phyloP scores from a whole-genome alignment of 2,329 filamentous ascomycete species.

The Alternaria infectoria region DNA sequence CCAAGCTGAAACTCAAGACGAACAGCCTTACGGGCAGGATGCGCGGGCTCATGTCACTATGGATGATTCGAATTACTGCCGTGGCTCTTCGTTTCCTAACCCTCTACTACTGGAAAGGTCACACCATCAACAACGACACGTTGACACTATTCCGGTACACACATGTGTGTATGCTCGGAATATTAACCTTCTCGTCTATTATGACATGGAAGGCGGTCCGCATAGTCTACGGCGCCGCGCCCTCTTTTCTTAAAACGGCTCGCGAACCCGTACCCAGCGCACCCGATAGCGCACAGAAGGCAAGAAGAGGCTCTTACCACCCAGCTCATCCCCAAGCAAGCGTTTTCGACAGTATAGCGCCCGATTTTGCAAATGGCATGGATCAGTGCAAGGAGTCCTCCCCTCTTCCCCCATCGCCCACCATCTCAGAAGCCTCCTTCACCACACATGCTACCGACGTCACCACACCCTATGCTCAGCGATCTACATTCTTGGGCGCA shows the following conservation, averaged over 20 bases:
- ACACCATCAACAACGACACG: conserved; percentile 24
- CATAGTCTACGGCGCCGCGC: conserved; percentile 56
- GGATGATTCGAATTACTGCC: conserved; percentile 67
- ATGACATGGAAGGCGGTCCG: conserved; percentile 61
- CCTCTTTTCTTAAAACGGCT: conserved; percentile 30
- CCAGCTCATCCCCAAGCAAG: conserved; percentile 32
- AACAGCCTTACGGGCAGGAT: conserved; percentile 59
- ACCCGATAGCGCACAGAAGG: conserved; percentile 23
- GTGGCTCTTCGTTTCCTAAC: conserved; percentile 61
- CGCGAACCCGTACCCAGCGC: conserved; percentile 34
- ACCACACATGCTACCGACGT: conserved; percentile 32
- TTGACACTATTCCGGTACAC: conserved; percentile 52
- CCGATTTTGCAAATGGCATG: conserved; percentile 50
- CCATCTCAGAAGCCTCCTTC: conserved; percentile 31
- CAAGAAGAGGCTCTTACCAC: conserved; percentile 33
- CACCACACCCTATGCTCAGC: conserved; percentile 28
- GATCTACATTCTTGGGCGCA: conserved; percentile 30
- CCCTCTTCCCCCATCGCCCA: conserved; percentile 42
- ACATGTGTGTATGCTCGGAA: conserved; percentile 62
- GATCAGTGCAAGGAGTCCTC: conserved; percentile 30
- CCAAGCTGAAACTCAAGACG: conserved; percentile 69
- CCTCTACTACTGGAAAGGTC: conserved; percentile 38
- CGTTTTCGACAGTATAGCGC: conserved; percentile 44
- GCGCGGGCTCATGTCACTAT: conserved; percentile 68
- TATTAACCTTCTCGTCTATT: conserved; percentile 29